Base-by-base conservation (phyloP, 768 basidiomycete species). In the Thelephora ganbajun region DNA sequence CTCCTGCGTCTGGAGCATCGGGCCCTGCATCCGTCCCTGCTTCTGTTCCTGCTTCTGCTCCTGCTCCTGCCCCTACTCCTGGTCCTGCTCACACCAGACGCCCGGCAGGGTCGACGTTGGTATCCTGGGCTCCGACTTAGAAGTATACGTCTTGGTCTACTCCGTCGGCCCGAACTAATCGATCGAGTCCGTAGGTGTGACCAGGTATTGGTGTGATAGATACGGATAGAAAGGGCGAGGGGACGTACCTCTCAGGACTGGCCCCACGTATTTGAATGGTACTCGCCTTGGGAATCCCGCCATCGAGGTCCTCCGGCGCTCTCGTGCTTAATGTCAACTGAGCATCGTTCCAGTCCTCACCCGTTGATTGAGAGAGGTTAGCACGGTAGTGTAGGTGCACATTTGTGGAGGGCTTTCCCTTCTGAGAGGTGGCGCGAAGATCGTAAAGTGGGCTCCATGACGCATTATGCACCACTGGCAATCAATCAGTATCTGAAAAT, bases 381-480 rank as follows among this genome's bases (percentile, higher is more conserved):
- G 77, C 76, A 18, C 73, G 71, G 53, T 79, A 80, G 50, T 76
- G 70, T 6, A 82, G 63, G 2, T 66, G 51, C 19, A 78, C 67
- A 0, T 63, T 55, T 4, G 69, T 55, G 0, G 69, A 68, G 3
- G 71, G 69, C 48, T 70, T 66, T 0, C 70, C 71, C 6, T 49
- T 64, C 57, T 46, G 68, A 58, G 16, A 54, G 18, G 69, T 72
- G 2, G 76, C 76, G 50, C 76, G 71, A 0, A 82, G 66, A 51
- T 80, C 78, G 53, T 80, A 80, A 2, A 67, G 68, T 2, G 77
- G 72, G n/a, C 58, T 58, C 78, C 77, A 80, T 20, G 58, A 58
- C 1, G 71, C 73, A 26, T 69, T 61, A 42, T 58, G 63, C 13
- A 80, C 77, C 44, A 77, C 79, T 77, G 26, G 26, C 33, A 33